Evolutionary conservation across 2,329 filamentous ascomycete species (phyloP), one percentile per base, ranked within the genome.

Genomic region (Fusarium sp.): DNA sequence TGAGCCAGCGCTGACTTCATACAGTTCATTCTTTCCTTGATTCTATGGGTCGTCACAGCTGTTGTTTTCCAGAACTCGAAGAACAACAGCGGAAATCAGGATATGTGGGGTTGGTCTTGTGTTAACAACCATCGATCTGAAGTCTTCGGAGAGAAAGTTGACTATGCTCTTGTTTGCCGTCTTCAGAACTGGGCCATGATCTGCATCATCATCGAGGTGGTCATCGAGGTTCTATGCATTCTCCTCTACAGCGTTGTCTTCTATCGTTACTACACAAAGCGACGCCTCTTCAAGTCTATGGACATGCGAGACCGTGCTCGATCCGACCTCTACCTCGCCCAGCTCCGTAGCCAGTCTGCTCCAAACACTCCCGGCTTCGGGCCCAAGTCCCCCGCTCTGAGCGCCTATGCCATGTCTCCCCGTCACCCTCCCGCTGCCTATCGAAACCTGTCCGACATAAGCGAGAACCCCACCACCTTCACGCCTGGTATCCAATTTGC

Each of bases 71-170:
- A 98, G 81, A 89, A 93, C 78, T 90, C 91, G 65, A 93, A 92
- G 81, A 89, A 90, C 78, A 93, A 89, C 80, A 79, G 80, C 79
- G 85, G 90, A 74, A 93, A 93, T 79, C 91, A 98, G 83, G 96
- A 99, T 83, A 90, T 99, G 83, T 99, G 96, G 96, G 95, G 96
- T 68, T 99, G 96, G 96, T 91, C 94, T n/a, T 99, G 96, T 83
- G 92, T 95, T 65, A 89, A 97, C 79, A 98, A 98, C 82, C 90
- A 92, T 74, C 91, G 96, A 70, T 86, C 91, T 62, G 84, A 94
- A 57, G 85, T 98, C 60, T 98, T 96, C 82, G 81, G 90, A 70
- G 87, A 95, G 64, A 91, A 96, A 78, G 89, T 99, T 77, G 88
- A 96, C 84, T 99, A 98, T 84, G 90, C 90, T 32, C 92, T 99